Evolutionary conservation across 2,329 filamentous ascomycete genomes (phyloP), one percentile per base, ranked within the genome.

Genomic region (Aspergillus sergii): DNA sequence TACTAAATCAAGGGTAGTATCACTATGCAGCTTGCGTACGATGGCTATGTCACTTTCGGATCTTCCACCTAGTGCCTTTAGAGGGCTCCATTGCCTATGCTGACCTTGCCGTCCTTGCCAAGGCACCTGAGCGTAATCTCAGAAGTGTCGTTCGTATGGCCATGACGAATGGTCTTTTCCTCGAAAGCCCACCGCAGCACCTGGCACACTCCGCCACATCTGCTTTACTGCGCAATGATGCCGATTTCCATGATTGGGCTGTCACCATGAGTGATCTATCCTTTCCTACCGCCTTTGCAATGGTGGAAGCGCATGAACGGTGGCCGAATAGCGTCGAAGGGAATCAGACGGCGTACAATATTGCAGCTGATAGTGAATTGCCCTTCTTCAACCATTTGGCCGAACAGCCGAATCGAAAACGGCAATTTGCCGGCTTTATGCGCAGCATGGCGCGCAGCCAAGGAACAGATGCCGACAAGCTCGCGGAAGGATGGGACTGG

Each of bases 151-250:
- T 87, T 43, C 83, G 86, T 11, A 82, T 87, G 71, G 85, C 83
- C 45, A 88, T 88, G 80, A 87, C 85, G 14, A 85, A 83, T 66
- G 77, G 79, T 12, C 80, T 89, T 62, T 88, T 89, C 73, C 70
- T 76, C 50, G 86, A 89, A 67, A 80, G 83, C 0, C 72, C 72
- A 6, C 82, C 83, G 0, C 82, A 83, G 1, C 64, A 80, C 2
- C 81, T 89, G 63, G 82, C 81, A 10, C 87, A 89, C 71, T 87
- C 84, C 2, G 82, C 84, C 1, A 80, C 81, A 1, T 88, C 85
- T 1, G 80, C 80, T 4, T 72, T 83, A 2, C 78, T 89, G 2
- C 65, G 56, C 16, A 59, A n/a, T 1, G 59, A 64, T 5, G 51
- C 46, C 14, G 56, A 30, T 10, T 58, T 66, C 39, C 78, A 81